Percentiles rank a stretch among this genome's conserved stretches.
Evolutionary conservation across 495 filamentous ascomycete genomes (phyloP).

Genomic region (Hypomontagnella submonticulosa): DNA sequence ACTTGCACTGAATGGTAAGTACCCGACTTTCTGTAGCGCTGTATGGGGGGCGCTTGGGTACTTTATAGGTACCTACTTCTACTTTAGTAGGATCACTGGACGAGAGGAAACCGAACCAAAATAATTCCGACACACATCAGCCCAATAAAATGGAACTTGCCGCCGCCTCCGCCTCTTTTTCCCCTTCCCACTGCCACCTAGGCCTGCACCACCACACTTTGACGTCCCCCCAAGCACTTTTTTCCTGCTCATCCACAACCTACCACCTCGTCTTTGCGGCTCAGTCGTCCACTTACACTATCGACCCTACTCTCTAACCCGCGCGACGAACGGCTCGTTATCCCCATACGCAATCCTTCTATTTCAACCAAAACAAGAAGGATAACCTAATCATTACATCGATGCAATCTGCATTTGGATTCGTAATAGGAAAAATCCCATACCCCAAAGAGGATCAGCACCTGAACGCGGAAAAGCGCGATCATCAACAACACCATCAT

Average conservation of each 20-base stretch:
- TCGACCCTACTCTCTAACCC: constrained; percentile 30
- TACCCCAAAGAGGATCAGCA: constrained; percentile 26
- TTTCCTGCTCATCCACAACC: constrained; percentile 50
- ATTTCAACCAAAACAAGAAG: neutral
- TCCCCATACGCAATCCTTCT: neutral
- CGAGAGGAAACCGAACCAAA: constrained; percentile 28
- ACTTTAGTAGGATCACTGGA: neutral
- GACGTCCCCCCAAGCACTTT: constrained; percentile 45
- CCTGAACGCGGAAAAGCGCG: constrained; percentile 38
- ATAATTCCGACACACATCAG: constrained; percentile 45
- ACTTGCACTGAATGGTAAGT: constrained; percentile 5
- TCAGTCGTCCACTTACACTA: constrained; percentile 50
- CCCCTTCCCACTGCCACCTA: constrained; percentile 48
- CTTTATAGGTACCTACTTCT: constrained; percentile 26
- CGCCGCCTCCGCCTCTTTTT: constrained; percentile 45
- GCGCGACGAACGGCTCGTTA: constrained; percentile 32
- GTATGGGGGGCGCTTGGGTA: constrained; percentile 19
- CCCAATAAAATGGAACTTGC: constrained; percentile 45
- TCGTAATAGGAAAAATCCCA: constrained; percentile 9
- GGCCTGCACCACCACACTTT: constrained; percentile 52
- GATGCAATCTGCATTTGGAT: constrained; percentile 16
- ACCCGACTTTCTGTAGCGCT: neutral
- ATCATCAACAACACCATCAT: constrained; percentile 48
- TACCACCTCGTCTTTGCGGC: constrained; percentile 49
- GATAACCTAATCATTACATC: constrained; percentile 2